A percentile compares a stretch with the other conserved stretches of the same genome.
Conservation (phyloP, 2,329 filamentous ascomycete species). For the Fusarium coicis region DNA sequence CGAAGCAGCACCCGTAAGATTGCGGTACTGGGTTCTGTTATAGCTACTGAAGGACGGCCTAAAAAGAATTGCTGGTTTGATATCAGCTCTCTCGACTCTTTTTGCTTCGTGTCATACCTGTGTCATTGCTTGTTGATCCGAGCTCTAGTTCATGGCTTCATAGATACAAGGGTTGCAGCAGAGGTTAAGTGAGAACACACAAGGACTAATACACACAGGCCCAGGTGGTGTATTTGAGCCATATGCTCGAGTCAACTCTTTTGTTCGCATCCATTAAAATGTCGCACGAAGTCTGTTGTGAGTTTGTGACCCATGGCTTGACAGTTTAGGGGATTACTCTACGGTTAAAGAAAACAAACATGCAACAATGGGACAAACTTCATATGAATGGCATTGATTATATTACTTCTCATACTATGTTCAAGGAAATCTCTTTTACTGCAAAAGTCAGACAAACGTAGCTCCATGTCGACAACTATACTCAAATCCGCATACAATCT, state of each 20-base stretch:
- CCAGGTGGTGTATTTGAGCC: fast-evolving
- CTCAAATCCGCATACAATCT: neutral
- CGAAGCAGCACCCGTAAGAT: neutral
- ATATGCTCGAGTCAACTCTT: no score
- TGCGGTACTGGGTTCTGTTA: neutral
- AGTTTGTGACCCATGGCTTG: neutral
- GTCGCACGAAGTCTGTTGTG: neutral
- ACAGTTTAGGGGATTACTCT: fast-evolving
- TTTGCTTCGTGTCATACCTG: neutral
- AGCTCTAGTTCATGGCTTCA: neutral
- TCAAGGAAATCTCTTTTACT: neutral
- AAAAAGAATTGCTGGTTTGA: no score
- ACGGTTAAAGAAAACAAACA: no score
- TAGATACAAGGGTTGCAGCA: neutral
- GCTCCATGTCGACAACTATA: neutral
- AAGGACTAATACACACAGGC: neutral
- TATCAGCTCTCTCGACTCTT: fast-evolving
- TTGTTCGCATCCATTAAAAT: neutral
- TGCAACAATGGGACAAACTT: neutral
- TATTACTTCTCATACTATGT: neutral
- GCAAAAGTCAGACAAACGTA: neutral
- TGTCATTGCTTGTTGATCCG: neutral
- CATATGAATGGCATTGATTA: neutral
- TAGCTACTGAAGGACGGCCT: neutral
- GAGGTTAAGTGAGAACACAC: neutral